These are phyloP conservation scores for Diplodia sapinea DNA, from an alignment of 2,329 filamentous ascomycete species.

Conservation along the genomic window DNA sequence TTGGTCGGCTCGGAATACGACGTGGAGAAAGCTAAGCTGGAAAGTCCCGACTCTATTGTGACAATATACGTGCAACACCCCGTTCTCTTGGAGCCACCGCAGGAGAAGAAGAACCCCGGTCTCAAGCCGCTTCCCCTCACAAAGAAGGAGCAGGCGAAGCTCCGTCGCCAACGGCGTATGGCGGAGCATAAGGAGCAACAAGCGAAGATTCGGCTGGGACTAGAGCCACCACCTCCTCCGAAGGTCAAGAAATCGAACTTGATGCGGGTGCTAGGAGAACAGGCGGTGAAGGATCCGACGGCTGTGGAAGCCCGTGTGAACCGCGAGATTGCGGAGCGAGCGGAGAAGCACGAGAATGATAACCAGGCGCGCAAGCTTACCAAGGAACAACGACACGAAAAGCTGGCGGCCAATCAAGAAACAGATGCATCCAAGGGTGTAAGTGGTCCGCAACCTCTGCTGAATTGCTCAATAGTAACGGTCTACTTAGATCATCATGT, in stretches of 20 bases:
- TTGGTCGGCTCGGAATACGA: background rate
- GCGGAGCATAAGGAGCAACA: constrained; percentile 95
- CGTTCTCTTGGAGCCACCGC: constrained; percentile 85
- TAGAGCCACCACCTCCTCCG: constrained; percentile 87
- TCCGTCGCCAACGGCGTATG: constrained; percentile 87
- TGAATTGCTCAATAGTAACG: background rate
- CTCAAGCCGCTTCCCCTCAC: constrained; percentile 94
- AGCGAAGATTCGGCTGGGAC: constrained; percentile 89
- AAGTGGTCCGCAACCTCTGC: constrained; percentile 44
- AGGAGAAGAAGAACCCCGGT: constrained; percentile 79
- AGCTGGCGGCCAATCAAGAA: constrained; percentile 80
- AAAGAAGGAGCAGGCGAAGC: constrained; percentile 85
- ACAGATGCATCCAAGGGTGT: constrained; percentile 88
- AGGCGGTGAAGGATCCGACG: constrained; percentile 93
- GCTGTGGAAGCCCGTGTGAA: constrained; percentile 95
- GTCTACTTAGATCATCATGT: constrained; percentile 52
- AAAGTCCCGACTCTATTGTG: constrained; percentile 81
- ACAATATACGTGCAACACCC: constrained; percentile 93
- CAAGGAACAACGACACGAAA: constrained; percentile 85
- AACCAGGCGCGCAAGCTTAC: constrained; percentile 89
- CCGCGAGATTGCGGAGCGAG: constrained; percentile 86
- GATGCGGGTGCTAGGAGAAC: constrained; percentile 94
- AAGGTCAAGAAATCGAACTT: constrained; percentile 97
- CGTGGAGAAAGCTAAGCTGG: constrained; percentile 69
- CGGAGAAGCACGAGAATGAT: constrained; percentile 73